These are phyloP conservation scores for Lunularia cruciata DNA, from an alignment of 225 moss, liverwort and hornwort species.

Conservation along the genomic window DNA sequence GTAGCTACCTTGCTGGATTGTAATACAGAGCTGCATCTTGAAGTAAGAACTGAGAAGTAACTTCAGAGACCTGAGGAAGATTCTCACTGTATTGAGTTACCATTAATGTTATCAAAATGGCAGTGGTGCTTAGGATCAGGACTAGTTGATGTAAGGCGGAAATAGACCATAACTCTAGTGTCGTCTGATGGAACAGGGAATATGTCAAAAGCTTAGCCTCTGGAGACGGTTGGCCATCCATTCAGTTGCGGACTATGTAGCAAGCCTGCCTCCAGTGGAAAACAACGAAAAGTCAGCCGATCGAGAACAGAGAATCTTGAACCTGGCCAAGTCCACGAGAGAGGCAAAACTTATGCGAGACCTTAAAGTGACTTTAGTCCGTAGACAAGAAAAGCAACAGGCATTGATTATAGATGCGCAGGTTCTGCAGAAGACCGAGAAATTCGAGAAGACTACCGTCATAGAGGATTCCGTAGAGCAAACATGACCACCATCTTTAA, in stretches of 20 bases:
- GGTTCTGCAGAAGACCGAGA: too few relatives aligned
- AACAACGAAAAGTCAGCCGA: conserved; percentile 8
- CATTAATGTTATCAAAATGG: too few relatives aligned
- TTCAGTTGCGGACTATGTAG: conserved; percentile 39
- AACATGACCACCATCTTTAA: too few relatives aligned
- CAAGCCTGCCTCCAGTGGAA: background rate
- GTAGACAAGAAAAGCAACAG: background rate
- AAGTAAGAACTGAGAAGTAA: background rate
- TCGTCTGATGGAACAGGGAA: conserved; percentile 46
- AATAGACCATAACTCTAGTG: background rate
- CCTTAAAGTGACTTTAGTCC: conserved; percentile 23
- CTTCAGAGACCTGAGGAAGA: background rate
- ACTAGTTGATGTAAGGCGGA: too few relatives aligned
- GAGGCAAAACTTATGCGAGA: conserved; percentile 14
- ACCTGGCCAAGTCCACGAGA: conserved; percentile 13
- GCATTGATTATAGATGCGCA: background rate
- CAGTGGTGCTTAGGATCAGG: too few relatives aligned
- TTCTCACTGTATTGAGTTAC: too few relatives aligned
- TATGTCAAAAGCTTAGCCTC: conserved; percentile 63
- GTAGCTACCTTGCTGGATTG: background rate
- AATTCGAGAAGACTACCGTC: too few relatives aligned
- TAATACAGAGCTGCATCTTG: background rate
- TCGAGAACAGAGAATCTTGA: background rate
- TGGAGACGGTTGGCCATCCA: conserved; percentile 66
- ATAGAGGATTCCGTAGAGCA: too few relatives aligned